Evolutionary conservation across 2,329 filamentous ascomycete genomes (phyloP), one percentile per base, ranked within the genome.

Genomic region (Tetracladium maxilliforme): DNA sequence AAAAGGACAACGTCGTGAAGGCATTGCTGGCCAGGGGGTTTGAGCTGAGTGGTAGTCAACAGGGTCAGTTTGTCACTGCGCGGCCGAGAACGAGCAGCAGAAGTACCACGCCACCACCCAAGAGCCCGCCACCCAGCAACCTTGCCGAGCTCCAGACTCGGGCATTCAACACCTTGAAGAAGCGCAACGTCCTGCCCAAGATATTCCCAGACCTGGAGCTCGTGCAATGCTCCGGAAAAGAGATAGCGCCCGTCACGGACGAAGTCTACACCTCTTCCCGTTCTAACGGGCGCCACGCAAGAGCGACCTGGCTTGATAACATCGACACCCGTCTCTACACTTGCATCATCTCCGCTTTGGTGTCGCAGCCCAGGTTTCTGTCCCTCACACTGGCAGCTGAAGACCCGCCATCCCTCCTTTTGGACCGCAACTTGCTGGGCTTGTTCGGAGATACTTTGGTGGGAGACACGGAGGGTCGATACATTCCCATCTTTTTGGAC

Each of bases 401-500:
- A 11, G 80, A 86, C 41, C 70, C 77, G 3, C 74, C 79, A 0
- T 81, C 75, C 0, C 52, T 87, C 17, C 62, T 87, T 5, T 50
- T 87, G 7, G 79, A 90, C 45, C 71, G 72, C 41, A 55, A 57
- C 1, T 59, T 84, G 11, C 55, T 86, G 6, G 51, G 53, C 9
- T 54, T 79, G 11, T 78, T 78, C 38, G 70, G 73, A 12, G 75
- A 79, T 38, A 68, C 82, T 1, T 56, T 95, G 3, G 68, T 93
- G 0, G 84, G 82, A 9, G 67, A 75, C 32, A 80, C 69, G 23
- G 72, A 72, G 26, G 73, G 73, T 35, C 70, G 70, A 30, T 61
- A 86, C 17, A 70, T 92, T 3, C 84, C 90, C 2, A 90, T 98
- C 38, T 87, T 84, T 30, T 64, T 98, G 4, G 83, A 95, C 40